Evolutionary conservation across 176 grass and related monocot species (phyloP), one percentile per base, ranked within the genome.

Genomic region (Aechmea fasciata): DNA sequence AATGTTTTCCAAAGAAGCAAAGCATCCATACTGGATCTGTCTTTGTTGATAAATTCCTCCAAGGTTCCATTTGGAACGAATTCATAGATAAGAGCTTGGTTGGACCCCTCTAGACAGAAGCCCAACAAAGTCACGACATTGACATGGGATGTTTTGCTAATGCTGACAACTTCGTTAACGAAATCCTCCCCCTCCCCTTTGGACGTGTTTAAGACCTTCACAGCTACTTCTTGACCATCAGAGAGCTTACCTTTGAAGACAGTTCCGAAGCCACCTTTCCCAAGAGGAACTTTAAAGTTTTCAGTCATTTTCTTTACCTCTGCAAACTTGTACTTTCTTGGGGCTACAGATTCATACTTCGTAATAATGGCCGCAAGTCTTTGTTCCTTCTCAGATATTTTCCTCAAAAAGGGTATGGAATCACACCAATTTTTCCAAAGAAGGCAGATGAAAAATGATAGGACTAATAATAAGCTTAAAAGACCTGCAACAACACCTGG

Each of bases 91-190:
- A 61, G 55, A n/a, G 55, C 55, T 61, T 19, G 55, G 11, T 54
- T 69, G 23, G 88, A 76, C 3, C 80, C 80, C 77, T 91, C 78
- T n/a, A 86, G 70, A 63, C 88, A 91, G 65, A 91, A 91, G 2
- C 88, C 88, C 6, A 84, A 65, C 49, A 91, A 17, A n/a, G 54
- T 70, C 47, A 91, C 88, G 57, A 91, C 71, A 74, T 87, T 91
- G 13, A 85, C 81, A 25, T 91, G 88, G 1, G 80, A 83, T 3
- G 83, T 90, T 71, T 19, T 82, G 10, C 83, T 78, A 2, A 90
- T 90, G 64, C 79, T 83, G 26, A 82, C 51, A 48, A 90, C 87
- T 79, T 90, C 83, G 48, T 85, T 90, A 10, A 90, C 66, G 72
- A 90, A 90, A 63, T 90, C 87, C 50, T 86, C 83, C 2, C 84